Percentiles rank a stretch among this genome's conserved stretches.
Evolutionary conservation across 768 basidiomycete genomes (phyloP).

Genomic region (Russula earlei): DNA sequence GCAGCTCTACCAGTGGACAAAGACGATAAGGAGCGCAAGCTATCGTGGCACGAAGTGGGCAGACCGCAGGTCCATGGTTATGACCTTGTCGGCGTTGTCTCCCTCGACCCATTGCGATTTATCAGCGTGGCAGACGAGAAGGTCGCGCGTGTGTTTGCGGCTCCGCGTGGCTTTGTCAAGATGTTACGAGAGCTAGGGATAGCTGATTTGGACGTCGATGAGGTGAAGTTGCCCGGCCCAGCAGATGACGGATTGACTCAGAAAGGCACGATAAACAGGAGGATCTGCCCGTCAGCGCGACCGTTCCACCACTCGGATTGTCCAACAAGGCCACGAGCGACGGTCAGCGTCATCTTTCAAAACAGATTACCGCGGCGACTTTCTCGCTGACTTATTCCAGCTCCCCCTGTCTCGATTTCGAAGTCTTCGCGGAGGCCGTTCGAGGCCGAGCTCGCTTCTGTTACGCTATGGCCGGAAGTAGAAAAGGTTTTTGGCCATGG

Average conservation of each 20-base stretch:
- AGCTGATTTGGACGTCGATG: slow-evolving; percentile 38
- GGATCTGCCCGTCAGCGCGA: slow-evolving; percentile 65
- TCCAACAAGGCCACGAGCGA: slow-evolving; percentile 87
- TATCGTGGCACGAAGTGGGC: slow-evolving; percentile 75
- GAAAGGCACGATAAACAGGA: slow-evolving; percentile 30
- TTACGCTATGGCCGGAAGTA: slow-evolving; percentile 91
- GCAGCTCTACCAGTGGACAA: slow-evolving; percentile 36
- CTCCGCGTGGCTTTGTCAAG: slow-evolving; percentile 71
- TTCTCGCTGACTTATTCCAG: slow-evolving; percentile 15
- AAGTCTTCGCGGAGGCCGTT: slow-evolving; percentile 48
- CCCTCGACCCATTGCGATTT: slow-evolving; percentile 68
- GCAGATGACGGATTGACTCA: background rate
- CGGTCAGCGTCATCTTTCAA: slow-evolving; percentile 32
- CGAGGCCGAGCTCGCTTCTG: slow-evolving; percentile 80
- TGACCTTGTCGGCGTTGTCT: slow-evolving; percentile 73
- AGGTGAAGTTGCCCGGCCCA: slow-evolving; percentile 31
- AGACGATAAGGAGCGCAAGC: slow-evolving; percentile 9
- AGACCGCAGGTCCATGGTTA: slow-evolving; percentile 98
- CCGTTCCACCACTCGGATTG: slow-evolving; percentile 85
- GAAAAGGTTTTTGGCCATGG: slow-evolving; percentile 98
- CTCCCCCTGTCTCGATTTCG: slow-evolving; percentile 22
- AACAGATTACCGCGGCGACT: background rate
- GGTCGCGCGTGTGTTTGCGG: slow-evolving; percentile 88
- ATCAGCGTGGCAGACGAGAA: slow-evolving; percentile 95
- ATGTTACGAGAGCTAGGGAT: slow-evolving; percentile 44